Base-by-base conservation (phyloP, 176 grass and related monocot genomes). In the Musa troglodytarum region DNA sequence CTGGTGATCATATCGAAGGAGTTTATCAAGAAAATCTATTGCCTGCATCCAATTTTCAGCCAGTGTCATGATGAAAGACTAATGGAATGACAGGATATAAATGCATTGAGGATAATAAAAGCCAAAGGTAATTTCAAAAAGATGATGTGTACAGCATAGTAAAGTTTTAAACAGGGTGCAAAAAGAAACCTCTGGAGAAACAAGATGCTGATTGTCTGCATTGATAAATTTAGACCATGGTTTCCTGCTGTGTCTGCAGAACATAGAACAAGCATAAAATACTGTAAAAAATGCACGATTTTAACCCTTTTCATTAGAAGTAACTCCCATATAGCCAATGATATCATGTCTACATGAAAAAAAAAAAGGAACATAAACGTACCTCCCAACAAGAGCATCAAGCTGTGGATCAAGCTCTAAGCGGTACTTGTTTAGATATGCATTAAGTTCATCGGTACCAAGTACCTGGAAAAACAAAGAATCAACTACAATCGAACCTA, bases 21-120 rank as follows among this genome's bases (percentile, higher is more conserved):
- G 84, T 76, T 77, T 92, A 86, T 89, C 90, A 49, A 89, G 90
- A 86, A 92, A 92, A 84, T 92, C 90, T 26, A 89, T 85, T 63
- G 90, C 86, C 90, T 92, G 86, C 52, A 79, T 61, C 19, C 75
- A 73, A 73, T 57, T 53, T 25, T 64, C 68, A 72, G n/a, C 54
- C 54, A 54, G 50, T 6, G 34, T 43, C 34, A 43, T 43, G 34
- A 43, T 43, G 34, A 4, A 43, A 43, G 34, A 43, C 34, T 43
- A 43, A 43, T 43, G 34, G 34, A 43, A 43, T 43, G 34, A 43
- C 3, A 5, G 26, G 26, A 4, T 43, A 43, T 6, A 43, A 5
- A 6, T 5, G 3, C 34, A 43, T 6, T 43, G 4, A 43, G 34
- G 34, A 43, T 43, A 43, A 43, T 43, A 78, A 68, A 4, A 63